phyloP scores from a whole-genome alignment of 192 early-diverging fungal genomes.

The Coemansia sp. region DNA sequence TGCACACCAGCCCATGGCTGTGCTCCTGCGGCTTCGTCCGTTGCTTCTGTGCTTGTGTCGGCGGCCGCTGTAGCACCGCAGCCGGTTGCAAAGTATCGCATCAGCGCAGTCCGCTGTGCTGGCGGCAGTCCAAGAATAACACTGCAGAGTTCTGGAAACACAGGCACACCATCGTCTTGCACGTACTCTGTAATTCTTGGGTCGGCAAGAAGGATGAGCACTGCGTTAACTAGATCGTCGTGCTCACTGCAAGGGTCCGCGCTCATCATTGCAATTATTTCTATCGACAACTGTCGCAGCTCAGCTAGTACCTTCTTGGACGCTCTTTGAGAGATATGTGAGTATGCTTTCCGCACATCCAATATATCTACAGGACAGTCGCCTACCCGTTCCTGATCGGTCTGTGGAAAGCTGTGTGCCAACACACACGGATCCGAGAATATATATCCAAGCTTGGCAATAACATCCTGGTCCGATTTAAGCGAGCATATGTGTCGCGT shows the following conservation, averaged over 20 bases:
- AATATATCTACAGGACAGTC: slow-evolving; percentile 48
- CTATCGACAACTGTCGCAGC: slow-evolving; percentile 30
- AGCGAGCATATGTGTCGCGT: slow-evolving; percentile 21
- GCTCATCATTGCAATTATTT: slow-evolving; percentile 28
- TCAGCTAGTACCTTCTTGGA: slow-evolving; percentile 25
- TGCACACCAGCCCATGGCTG: background rate
- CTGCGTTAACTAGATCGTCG: slow-evolving; percentile 41
- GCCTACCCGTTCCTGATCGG: slow-evolving; percentile 15
- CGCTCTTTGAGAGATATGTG: slow-evolving; percentile 8
- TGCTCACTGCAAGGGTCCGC: slow-evolving; percentile 50
- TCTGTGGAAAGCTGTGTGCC: slow-evolving; percentile 50
- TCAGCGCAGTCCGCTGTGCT: slow-evolving; percentile 25
- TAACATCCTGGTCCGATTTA: slow-evolving; percentile 22
- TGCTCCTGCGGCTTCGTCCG: background rate
- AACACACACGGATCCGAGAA: slow-evolving; percentile 50
- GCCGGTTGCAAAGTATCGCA: slow-evolving; percentile 36
- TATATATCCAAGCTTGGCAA: slow-evolving; percentile 30
- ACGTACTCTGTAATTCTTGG: slow-evolving; percentile 39
- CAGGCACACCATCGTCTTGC: slow-evolving; percentile 16
- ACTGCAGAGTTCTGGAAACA: slow-evolving; percentile 51
- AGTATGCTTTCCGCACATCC: slow-evolving; percentile 37
- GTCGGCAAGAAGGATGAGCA: slow-evolving; percentile 47
- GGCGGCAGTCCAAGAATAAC: slow-evolving; percentile 30
- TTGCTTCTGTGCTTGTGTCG: background rate
- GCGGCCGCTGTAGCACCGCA: background rate